phyloP scores from a whole-genome alignment of 2,329 filamentous ascomycete genomes.

The Pyrenophora graminea region DNA sequence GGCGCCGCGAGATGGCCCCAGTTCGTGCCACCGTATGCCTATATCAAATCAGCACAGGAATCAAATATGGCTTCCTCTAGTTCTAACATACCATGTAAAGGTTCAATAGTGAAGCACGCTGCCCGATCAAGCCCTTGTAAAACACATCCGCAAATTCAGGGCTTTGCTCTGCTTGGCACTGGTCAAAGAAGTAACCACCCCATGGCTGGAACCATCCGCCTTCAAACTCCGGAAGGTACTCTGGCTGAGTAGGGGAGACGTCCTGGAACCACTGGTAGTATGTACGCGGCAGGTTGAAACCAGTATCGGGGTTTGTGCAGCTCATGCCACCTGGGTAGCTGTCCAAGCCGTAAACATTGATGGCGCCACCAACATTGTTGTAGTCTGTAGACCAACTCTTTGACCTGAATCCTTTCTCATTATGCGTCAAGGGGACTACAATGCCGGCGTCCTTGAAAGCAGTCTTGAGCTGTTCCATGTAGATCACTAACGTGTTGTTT shows the following conservation, averaged over 20 bases:
- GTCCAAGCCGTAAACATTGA: slow-evolving; percentile 57
- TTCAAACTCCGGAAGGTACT: slow-evolving; percentile 59
- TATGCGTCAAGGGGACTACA: slow-evolving; percentile 55
- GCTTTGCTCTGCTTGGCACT: slow-evolving; percentile 53
- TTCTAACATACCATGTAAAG: slow-evolving; percentile 56
- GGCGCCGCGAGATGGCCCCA: slow-evolving; percentile 56
- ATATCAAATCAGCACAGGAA: not conserved
- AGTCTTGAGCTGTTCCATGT: slow-evolving; percentile 58
- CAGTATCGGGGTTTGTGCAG: slow-evolving; percentile 55
- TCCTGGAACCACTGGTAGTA: slow-evolving; percentile 64
- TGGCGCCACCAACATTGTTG: slow-evolving; percentile 59
- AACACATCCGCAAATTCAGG: slow-evolving; percentile 59
- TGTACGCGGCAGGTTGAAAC: slow-evolving; percentile 56
- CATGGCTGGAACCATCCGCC: slow-evolving; percentile 60
- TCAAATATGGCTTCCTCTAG: not conserved
- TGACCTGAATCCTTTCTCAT: slow-evolving; percentile 57
- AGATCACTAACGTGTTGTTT: slow-evolving; percentile 54
- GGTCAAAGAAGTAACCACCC: slow-evolving; percentile 58
- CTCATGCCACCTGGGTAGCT: slow-evolving; percentile 54
- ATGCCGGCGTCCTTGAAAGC: slow-evolving; percentile 55
- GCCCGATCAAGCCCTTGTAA: slow-evolving; percentile 61
- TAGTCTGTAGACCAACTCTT: slow-evolving; percentile 61
- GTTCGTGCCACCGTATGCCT: slow-evolving; percentile 55
- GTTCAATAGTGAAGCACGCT: slow-evolving; percentile 54
- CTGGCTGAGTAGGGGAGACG: slow-evolving; percentile 59